Evolutionary conservation across 2,329 filamentous ascomycete genomes (phyloP).

Genomic region (Scedosporium apiospermum): DNA sequence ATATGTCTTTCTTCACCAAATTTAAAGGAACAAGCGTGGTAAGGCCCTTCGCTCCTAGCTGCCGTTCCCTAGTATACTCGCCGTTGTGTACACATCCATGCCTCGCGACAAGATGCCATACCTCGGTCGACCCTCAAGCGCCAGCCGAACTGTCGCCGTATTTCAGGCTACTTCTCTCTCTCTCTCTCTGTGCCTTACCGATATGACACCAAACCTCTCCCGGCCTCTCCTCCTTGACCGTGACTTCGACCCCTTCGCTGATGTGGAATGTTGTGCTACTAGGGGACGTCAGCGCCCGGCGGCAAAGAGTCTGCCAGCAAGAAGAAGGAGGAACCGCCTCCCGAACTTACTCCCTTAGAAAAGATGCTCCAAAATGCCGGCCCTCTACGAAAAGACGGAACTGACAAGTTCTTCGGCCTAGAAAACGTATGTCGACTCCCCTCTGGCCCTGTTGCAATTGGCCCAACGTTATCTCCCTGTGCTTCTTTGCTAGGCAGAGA

Average conservation of each 20-base stretch:
- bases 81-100: no score
- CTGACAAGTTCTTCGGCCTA: conserved; percentile 96
- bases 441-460: conserved; percentile 1
- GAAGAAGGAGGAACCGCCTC: conserved; percentile 48
- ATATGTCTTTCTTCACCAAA: conserved; percentile 52
- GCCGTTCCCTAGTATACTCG: neutral
- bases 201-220: no score
- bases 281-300: conserved; percentile 1
- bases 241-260: no score
- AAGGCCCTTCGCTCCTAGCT: conserved; percentile 22
- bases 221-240: no score
- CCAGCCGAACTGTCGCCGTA: no score
- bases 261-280: neutral
- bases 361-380: conserved; percentile 77
- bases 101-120: no score
- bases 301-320: conserved; percentile 37
- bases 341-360: conserved; percentile 53
- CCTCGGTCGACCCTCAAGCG: no score
- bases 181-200: no score
- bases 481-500: neutral
- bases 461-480: conserved; percentile 12
- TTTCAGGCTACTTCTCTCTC: no score
- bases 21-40: conserved; percentile 47
- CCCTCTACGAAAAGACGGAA: conserved; percentile 74
- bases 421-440: conserved; percentile 68